Conservation (phyloP, 768 basidiomycete species). For the Rhodosporidiobolus odoratus region DNA sequence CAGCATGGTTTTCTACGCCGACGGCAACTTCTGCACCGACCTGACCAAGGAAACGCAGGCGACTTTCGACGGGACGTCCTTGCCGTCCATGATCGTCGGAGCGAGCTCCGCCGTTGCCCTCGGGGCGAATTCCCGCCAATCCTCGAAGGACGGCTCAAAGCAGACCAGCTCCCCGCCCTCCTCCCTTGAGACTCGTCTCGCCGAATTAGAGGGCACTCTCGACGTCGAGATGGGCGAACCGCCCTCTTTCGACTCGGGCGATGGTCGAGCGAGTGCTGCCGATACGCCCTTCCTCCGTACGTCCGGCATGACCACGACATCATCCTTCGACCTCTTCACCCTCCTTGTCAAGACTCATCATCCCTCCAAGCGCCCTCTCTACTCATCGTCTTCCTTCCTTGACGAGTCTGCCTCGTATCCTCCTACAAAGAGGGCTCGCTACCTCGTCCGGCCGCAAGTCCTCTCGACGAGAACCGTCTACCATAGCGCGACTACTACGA, state of each 20-base stretch:
- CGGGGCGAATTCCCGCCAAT: not conserved
- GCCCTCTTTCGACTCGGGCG: not conserved
- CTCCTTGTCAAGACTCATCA: conserved; percentile 18
- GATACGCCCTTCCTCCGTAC: not conserved
- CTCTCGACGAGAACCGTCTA: conserved; percentile 7
- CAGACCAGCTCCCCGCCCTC: too few relatives aligned
- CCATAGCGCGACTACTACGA: conserved; percentile 1
- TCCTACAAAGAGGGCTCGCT: too few relatives aligned
- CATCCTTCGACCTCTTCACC: conserved; percentile 33
- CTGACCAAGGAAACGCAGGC: conserved; percentile 14
- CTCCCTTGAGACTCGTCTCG: not conserved
- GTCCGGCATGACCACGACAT: conserved; percentile 28
- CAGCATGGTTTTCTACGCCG: conserved; percentile 30
- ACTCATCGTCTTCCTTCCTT: not conserved
- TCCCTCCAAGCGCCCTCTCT: not conserved
- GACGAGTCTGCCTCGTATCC: not conserved
- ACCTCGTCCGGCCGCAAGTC: too few relatives aligned
- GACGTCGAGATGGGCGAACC: not conserved
- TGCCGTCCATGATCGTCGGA: not conserved
- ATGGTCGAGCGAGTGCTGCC: not conserved
- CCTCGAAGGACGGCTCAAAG: not conserved
- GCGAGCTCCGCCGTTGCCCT: not conserved
- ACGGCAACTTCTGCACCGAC: conserved; percentile 30
- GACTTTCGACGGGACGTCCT: too few relatives aligned
- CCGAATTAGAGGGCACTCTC: not conserved